phyloP scores from a whole-genome alignment of 192 early-diverging fungal genomes.

The Linnemannia exigua region DNA sequence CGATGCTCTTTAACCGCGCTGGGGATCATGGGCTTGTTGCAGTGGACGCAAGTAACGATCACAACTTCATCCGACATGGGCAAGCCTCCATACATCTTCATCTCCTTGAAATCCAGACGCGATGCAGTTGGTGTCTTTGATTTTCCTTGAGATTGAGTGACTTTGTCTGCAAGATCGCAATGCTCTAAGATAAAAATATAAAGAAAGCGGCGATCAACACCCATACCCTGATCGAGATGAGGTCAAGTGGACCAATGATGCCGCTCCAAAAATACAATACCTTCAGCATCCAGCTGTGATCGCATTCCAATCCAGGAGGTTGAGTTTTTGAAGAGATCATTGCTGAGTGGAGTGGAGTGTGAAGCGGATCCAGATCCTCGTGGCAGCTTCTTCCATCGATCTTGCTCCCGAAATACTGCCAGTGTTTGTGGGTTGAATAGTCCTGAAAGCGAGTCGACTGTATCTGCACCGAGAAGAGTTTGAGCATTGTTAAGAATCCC shows the following conservation, averaged over 20 bases:
- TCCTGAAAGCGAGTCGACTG: constrained; percentile 46
- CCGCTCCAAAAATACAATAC: constrained; percentile 3
- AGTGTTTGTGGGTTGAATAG: constrained; percentile 63
- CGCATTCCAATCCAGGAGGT: constrained; percentile 42
- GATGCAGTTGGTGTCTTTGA: constrained; percentile 49
- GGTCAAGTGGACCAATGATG: not conserved
- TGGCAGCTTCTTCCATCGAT: constrained; percentile 58
- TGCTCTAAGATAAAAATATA: not conserved
- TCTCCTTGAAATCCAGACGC: constrained; percentile 57
- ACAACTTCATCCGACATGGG: constrained; percentile 75
- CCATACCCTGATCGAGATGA: not conserved
- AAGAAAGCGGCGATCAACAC: not conserved
- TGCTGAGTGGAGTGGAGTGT: constrained; percentile 8
- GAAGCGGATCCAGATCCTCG: constrained; percentile 15
- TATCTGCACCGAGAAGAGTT: constrained; percentile 41
- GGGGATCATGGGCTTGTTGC: constrained; percentile 74
- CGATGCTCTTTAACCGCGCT: constrained; percentile 73
- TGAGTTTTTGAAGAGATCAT: constrained; percentile 33
- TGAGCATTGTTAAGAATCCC: constrained; percentile 56
- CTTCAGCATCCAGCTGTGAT: constrained; percentile 55
- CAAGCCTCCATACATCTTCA: constrained; percentile 67
- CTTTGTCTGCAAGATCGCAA: constrained; percentile 40
- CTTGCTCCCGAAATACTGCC: constrained; percentile 63
- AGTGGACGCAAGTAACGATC: constrained; percentile 76
- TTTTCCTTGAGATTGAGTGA: constrained; percentile 25